Conservation (phyloP, 208 protist species). For the Wallacemonas rigidus region DNA sequence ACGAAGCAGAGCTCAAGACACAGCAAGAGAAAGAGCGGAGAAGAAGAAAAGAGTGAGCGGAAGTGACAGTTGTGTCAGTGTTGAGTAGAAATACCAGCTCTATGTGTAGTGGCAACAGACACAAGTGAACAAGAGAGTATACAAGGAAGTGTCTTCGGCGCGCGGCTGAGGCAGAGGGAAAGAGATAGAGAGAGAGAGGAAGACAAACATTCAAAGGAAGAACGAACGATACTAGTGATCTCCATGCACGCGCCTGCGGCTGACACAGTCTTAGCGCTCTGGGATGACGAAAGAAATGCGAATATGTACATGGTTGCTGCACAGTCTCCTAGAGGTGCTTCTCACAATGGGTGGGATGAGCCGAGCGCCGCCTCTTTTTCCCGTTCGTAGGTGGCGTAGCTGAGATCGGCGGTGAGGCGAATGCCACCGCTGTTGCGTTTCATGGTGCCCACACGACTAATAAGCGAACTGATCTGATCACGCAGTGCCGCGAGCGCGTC, state of each 20-base stretch:
- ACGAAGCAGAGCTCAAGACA: not conserved
- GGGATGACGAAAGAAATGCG: not conserved
- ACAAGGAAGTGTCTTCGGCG: too few relatives aligned
- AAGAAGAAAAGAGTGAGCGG: too few relatives aligned
- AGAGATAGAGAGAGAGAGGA: too few relatives aligned
- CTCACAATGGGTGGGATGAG: conserved; percentile 4
- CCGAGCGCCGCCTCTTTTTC: conserved; percentile 24
- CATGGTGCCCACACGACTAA: conserved; percentile 37
- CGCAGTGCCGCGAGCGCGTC: conserved; percentile 28
- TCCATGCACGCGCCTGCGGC: too few relatives aligned
- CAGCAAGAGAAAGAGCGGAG: not conserved
- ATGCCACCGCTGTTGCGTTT: conserved; percentile 39
- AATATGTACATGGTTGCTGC: not conserved
- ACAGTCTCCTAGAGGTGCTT: not conserved
- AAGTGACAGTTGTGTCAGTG: too few relatives aligned
- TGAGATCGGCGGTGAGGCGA: conserved; percentile 63
- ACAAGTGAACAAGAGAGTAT: too few relatives aligned
- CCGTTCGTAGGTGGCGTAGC: conserved; percentile 61
- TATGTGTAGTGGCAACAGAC: too few relatives aligned
- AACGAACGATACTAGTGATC: too few relatives aligned
- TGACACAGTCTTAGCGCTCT: too few relatives aligned
- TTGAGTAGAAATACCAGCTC: too few relatives aligned
- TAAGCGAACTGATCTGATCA: conserved; percentile 43
- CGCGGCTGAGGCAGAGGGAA: too few relatives aligned
- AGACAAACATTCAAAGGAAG: too few relatives aligned